Evolutionary conservation across 1,284 basidiomycete genomes (phyloP).

Genomic region (Schizophyllum amplum): DNA sequence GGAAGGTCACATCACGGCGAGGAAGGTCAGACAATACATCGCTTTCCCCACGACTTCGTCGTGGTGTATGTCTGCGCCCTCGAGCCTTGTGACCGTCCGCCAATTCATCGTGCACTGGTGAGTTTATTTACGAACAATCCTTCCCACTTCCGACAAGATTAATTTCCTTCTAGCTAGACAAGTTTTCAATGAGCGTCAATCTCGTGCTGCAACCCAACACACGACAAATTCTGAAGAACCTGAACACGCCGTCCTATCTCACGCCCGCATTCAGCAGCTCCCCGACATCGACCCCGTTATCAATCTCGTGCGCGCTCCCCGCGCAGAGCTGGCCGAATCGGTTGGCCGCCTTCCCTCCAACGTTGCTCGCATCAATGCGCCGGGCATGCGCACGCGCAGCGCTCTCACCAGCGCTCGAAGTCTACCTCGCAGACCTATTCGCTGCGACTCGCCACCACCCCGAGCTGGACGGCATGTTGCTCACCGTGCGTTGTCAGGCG

Average conservation of each 20-base stretch:
- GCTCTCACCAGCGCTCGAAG: conserved; percentile 40
- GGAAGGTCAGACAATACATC: conserved; percentile 9
- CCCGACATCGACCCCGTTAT: conserved; percentile 12
- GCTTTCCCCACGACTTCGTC: conserved; percentile 64
- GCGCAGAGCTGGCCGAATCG: background rate
- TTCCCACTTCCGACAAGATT: background rate
- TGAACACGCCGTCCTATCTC: conserved; percentile 7
- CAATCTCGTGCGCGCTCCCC: background rate
- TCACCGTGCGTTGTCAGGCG: conserved; percentile 48
- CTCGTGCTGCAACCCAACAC: conserved; percentile 36
- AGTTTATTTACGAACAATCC: conserved; percentile 18
- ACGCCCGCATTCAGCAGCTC: conserved; percentile 21
- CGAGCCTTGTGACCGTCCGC: conserved; percentile 54
- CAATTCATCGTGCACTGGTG: conserved; percentile 56
- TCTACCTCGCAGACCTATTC: conserved; percentile 66
- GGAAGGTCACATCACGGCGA: background rate
- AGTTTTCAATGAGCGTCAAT: conserved; percentile 66
- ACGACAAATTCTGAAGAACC: conserved; percentile 29
- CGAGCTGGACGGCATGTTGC: conserved; percentile 57
- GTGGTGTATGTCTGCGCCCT: conserved; percentile 63
- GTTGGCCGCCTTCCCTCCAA: conserved; percentile 16
- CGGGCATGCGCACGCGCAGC: conserved; percentile 27
- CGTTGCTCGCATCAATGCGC: conserved; percentile 33
- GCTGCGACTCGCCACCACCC: conserved; percentile 65
- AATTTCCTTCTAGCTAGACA: conserved; percentile 48